Base-by-base conservation (phyloP, 2,329 filamentous ascomycete genomes). In the Pseudopithomyces maydicus region DNA sequence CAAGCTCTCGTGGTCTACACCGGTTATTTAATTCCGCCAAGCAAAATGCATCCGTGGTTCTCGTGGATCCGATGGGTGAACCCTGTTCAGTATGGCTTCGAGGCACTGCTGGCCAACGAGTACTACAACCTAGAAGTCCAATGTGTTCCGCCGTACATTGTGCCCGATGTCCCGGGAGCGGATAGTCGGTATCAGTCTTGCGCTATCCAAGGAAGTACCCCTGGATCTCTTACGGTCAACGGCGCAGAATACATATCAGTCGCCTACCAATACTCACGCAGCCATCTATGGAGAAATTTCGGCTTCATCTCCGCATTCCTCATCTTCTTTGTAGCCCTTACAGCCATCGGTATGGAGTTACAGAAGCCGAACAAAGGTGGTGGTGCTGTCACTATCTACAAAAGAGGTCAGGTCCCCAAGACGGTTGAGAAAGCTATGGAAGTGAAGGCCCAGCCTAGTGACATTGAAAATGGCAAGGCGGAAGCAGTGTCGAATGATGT, bases 1-100 rank as follows among this genome's bases (percentile, higher is more conserved):
- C 77, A 78, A 51, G 73, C 70, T 11, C 62, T 78, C 2, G 66
- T 78, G 19, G 74, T 77, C 20, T 77, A 77, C 49, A 74, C 75
- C 1, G 75, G 76, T 14, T 78, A 77, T 56, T 45, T 78, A 15
- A 77, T 78, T 23, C 74, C 75, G 8, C 72, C 73, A 0, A 58
- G 59, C 43, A 76, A 76, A 60, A 78, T 78, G 76, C 49, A 55
- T 47, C 46, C 50, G 2, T 56, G 54, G 51, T 56, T 56, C 17
- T 44, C 41, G 5, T 56, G 51, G 50, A 22, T 54, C 12, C 57
- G 71, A 8, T 79, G 77, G 72, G 71, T 79, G 59, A 79, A 79
- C 60, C 89, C 89, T 0, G 76, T 92, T 2, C 84, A 88, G 0
- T 91, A 91, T 56, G 86, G 81, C 0, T 92, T 91, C 55, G 86